These are phyloP conservation scores for Cerrena zonata DNA, from an alignment of 1,284 basidiomycete species.

Conservation along the genomic window DNA sequence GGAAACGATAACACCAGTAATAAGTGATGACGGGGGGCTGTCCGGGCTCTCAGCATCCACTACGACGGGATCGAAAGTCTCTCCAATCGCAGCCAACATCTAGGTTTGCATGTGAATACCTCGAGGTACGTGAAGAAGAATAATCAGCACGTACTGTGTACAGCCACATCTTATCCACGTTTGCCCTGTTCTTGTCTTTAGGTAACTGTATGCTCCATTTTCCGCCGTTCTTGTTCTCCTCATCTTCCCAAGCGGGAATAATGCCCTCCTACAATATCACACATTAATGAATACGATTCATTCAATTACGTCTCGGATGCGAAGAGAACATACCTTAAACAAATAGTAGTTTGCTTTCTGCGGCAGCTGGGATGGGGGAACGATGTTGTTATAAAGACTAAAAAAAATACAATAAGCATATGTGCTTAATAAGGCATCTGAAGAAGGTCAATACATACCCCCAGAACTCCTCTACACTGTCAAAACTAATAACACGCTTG, in stretches of 20 bases:
- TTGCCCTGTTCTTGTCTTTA: constrained; percentile 81
- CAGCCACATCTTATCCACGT: constrained; percentile 95
- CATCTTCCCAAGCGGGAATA: constrained; percentile 94
- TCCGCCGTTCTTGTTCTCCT: constrained; percentile 91
- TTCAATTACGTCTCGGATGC: constrained; percentile 10
- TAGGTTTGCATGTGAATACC: constrained; percentile 27
- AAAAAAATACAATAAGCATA: constrained; percentile 4
- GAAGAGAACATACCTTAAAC: constrained; percentile 71
- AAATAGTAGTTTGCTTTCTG: constrained; percentile 98
- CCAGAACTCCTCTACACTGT: constrained; percentile 97
- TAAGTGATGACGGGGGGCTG: constrained; percentile 58
- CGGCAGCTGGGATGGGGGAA: constrained; percentile 90
- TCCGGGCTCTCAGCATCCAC: constrained; percentile 37
- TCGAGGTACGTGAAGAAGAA: background rate
- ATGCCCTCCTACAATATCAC: constrained; percentile 72
- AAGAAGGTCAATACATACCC: constrained; percentile 49
- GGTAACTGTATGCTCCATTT: constrained; percentile 99
- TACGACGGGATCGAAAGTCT: constrained; percentile 84
- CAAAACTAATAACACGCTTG: constrained; percentile 87
- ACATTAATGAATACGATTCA: background rate
- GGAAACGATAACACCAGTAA: constrained; percentile 94
- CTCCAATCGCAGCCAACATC: constrained; percentile 96
- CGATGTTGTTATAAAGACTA: constrained; percentile 95
- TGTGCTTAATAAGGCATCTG: constrained; percentile 1
- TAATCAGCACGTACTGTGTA: constrained; percentile 68